Conservation (phyloP, 805 yeast genomes). For the Teunomyces panamensis region DNA sequence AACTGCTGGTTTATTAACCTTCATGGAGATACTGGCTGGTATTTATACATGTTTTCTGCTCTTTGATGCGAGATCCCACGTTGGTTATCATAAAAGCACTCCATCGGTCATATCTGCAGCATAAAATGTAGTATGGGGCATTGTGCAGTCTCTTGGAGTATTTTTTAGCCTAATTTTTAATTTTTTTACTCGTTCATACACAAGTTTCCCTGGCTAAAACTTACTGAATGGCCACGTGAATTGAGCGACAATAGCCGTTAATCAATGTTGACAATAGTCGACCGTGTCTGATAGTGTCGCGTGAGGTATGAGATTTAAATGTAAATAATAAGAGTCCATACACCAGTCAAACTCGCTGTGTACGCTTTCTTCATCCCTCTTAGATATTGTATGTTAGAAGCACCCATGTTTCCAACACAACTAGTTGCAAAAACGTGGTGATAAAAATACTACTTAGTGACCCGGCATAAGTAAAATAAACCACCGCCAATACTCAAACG, state of each 20-base stretch:
- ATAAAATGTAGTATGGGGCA: not conserved
- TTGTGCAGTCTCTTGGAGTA: not conserved
- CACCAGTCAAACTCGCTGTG: not conserved
- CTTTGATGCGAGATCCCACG: not conserved
- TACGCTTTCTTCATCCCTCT: not conserved
- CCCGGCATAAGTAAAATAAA: not conserved
- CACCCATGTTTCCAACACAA: not conserved
- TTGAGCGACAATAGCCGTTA: not conserved
- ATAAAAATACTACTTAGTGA: not conserved
- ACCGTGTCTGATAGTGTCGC: not conserved
- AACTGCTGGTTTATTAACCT: not conserved
- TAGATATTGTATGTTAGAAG: not conserved
- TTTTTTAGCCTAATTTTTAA: not conserved
- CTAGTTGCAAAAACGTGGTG: slow-evolving; percentile 2
- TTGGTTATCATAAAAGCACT: not conserved
- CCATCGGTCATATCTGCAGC: too few relatives aligned
- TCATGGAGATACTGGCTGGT: not conserved
- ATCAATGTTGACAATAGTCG: not conserved
- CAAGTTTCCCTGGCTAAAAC: not conserved
- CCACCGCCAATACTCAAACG: not conserved
- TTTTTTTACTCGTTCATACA: not conserved
- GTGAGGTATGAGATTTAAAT: not conserved
- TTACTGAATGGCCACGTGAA: not conserved
- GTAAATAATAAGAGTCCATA: not conserved
- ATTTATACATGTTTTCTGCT: not conserved